Conservation (phyloP, 768 basidiomycete species). For the Naematelia aurantialba region DNA sequence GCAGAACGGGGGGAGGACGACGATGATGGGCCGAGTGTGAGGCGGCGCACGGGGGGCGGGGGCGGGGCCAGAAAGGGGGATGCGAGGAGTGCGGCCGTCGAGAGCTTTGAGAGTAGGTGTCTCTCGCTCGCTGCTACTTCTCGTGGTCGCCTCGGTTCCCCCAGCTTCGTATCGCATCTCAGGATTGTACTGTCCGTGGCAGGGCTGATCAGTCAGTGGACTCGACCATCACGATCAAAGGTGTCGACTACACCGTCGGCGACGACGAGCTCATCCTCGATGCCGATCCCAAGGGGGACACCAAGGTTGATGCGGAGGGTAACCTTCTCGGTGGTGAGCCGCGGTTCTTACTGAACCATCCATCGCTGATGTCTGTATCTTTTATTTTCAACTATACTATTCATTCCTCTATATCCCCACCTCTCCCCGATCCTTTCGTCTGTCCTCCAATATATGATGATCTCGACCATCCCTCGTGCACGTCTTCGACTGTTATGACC, state of each 20-base stretch:
- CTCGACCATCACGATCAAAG: conserved; percentile 56
- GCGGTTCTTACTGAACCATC: background rate
- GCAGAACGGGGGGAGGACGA: conserved; percentile 49
- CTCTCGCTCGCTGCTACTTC: too few species aligned
- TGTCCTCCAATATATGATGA: too few species aligned
- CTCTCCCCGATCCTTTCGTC: conserved; percentile 7
- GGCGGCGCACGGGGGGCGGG: conserved; percentile 8
- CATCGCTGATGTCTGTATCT: background rate
- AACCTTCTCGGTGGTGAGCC: conserved; percentile 74
- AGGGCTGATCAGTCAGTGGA: conserved; percentile 20
- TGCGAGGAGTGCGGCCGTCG: background rate
- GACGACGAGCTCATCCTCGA: conserved; percentile 84
- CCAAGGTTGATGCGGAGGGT: conserved; percentile 83
- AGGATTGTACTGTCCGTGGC: too few species aligned
- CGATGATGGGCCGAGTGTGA: conserved; percentile 38
- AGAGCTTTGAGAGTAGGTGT: conserved; percentile 5
- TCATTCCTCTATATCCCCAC: background rate
- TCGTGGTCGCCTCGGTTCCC: too few species aligned
- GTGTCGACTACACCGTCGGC: conserved; percentile 70
- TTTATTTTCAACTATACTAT: background rate
- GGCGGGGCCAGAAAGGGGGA: background rate
- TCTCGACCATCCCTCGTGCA: too few species aligned
- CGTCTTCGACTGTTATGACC: background rate
- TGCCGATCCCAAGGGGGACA: conserved; percentile 79
- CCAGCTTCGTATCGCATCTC: too few species aligned